Conservation (phyloP, 2,329 filamentous ascomycete species). For the Talaromyces pinophilus region DNA sequence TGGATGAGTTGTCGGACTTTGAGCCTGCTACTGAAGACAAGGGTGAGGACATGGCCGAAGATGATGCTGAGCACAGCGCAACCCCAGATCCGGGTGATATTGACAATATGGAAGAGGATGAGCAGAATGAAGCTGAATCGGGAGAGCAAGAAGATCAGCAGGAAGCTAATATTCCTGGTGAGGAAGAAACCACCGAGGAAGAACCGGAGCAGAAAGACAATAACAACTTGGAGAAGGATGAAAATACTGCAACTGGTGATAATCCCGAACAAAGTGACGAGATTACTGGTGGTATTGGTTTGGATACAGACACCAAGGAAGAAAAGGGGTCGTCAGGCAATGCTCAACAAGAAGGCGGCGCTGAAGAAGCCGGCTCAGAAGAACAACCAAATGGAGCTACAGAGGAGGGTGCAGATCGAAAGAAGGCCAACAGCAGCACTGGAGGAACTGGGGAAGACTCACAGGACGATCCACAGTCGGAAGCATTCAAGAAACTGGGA, state of each 20-base stretch:
- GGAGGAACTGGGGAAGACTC: slow-evolving; percentile 40
- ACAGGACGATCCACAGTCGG: slow-evolving; percentile 49
- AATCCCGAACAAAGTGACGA: slow-evolving; percentile 52
- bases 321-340: slow-evolving; percentile 48
- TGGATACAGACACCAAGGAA: slow-evolving; percentile 45
- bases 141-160: slow-evolving; percentile 32
- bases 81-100: slow-evolving; percentile 37
- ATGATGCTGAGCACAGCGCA: slow-evolving; percentile 33
- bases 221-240: slow-evolving; percentile 49
- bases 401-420: slow-evolving; percentile 44
- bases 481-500: slow-evolving; percentile 91
- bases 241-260: slow-evolving; percentile 56
- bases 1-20: slow-evolving; percentile 51
- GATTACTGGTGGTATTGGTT: slow-evolving; percentile 41
- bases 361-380: slow-evolving; percentile 50
- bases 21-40: slow-evolving; percentile 42
- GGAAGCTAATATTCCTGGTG: slow-evolving; percentile 49
- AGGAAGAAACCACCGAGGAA: slow-evolving; percentile 41
- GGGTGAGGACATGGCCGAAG: slow-evolving; percentile 33
- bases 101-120: slow-evolving; percentile 37
- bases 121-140: slow-evolving; percentile 49
- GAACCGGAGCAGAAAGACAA: slow-evolving; percentile 56
- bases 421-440: slow-evolving; percentile 37
- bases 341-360: slow-evolving; percentile 45
- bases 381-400: slow-evolving; percentile 48